Percentiles rank a stretch among this genome's conserved stretches.
Conservation (phyloP, 306 rosid genomes). For the Hippophae rhamnoides region DNA sequence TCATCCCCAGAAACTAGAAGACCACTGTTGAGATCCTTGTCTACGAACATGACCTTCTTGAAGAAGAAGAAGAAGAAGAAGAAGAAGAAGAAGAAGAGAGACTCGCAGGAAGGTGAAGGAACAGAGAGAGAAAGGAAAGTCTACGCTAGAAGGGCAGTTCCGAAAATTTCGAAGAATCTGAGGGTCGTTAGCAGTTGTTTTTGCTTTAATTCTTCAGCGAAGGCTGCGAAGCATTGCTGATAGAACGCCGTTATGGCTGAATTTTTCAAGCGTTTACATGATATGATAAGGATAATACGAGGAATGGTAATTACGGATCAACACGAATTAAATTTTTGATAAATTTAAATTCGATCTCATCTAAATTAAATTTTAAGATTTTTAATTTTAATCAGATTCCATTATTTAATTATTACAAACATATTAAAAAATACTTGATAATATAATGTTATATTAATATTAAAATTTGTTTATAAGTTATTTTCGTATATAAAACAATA, state of each 20-base stretch:
- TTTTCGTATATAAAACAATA: no score
- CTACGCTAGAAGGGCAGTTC: constrained; percentile 14
- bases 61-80: neutral
- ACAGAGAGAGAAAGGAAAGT: constrained; percentile 3
- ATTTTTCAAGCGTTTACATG: constrained; percentile 23
- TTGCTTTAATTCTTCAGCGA: constrained; percentile 21
- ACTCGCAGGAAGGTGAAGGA: constrained; percentile 2
- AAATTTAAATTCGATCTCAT: no score
- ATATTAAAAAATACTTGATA: no score
- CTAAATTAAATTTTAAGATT: no score
- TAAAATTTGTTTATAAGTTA: no score
- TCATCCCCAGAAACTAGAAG: constrained; percentile 52
- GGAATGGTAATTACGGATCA: no score
- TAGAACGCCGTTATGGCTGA: constrained; percentile 7
- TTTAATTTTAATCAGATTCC: no score
- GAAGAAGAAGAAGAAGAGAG: constrained; percentile 3
- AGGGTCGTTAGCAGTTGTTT: constrained; percentile 6
- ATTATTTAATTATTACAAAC: no score
- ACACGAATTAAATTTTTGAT: no score
- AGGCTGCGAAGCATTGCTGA: no score
- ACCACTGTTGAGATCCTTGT: constrained; percentile 39
- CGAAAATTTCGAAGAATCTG: constrained; percentile 24
- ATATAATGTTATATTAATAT: no score
- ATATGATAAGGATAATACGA: no score
- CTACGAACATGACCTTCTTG: constrained; percentile 45